Base-by-base conservation (phyloP, 2,329 filamentous ascomycete genomes). In the Botrytis paeoniae region DNA sequence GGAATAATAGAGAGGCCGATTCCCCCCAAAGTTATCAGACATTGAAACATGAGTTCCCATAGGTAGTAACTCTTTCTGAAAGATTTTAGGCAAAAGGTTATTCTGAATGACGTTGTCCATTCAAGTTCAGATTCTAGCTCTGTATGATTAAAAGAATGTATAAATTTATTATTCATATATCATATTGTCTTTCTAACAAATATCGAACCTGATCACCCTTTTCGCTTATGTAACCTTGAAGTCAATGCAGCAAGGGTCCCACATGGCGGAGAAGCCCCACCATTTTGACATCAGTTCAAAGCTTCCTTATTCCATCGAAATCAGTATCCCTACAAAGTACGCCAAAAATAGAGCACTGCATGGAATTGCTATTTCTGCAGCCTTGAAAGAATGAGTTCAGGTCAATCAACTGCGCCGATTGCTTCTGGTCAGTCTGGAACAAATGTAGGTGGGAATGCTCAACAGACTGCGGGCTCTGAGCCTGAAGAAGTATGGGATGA, bases 401-500 rank as follows among this genome's bases (percentile, higher is more conserved):
- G 20, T 41, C 57, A 73, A 70, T 39, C 60, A 73, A 32, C 39
- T 32, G 39, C 22, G 10, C 63, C 63, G 4, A 41, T 43, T 60
- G 41, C 54, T 39, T 39, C 39, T 61, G 41, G 22, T 25, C 43
- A 41, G 32, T n/a, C 57, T 7, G 66, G n/a, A 45, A 41, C 57
- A 39, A 70, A 63, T 51, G 45, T 43, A 29, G 43, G 29, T 16
- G 68, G 43, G 25, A 51, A 35, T 41, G 41, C 29, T 37, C 68
- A 73, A 29, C 48, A 72, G 41, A 57, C 64, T 48, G 41, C 60
- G 39, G 37, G 45, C 22, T 45, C 64, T 39, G 62, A 29, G 32
- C 71, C 63, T 16, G 75, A 78, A 45, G 77, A 79, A 41, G 70
- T 75, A 14, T 81, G 80, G 80, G 79, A 81, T 70, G 79, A 81